Evolutionary conservation across 345 rosid genomes (phyloP).

Genomic region (Populus nigra): DNA sequence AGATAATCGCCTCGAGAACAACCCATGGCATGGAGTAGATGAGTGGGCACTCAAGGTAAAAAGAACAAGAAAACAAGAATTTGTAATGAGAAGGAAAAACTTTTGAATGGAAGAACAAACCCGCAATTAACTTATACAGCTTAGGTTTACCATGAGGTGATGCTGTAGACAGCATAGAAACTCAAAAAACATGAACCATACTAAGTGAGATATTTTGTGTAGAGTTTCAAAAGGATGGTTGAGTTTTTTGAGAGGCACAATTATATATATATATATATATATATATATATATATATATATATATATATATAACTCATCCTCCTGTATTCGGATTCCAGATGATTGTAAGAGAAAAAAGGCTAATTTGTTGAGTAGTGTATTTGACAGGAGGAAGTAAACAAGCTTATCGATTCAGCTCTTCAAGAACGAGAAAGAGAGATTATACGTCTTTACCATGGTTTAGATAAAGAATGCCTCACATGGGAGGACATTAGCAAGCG

Average conservation of each 20-base stretch:
- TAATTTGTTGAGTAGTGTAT: background rate
- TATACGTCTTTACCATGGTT: constrained; percentile 76
- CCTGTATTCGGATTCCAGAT: background rate
- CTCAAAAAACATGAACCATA: background rate
- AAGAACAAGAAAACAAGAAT: background rate
- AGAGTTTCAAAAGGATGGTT: too few relatives aligned
- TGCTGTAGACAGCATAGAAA: too few relatives aligned
- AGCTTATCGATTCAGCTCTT: constrained; percentile 55
- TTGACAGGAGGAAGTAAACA: constrained; percentile 84
- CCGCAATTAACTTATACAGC: background rate
- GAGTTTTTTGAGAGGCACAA: too few relatives aligned
- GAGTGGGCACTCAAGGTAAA: constrained; percentile 87
- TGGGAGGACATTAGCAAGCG: constrained; percentile 98
- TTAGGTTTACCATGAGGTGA: background rate
- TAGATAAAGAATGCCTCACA: constrained; percentile 77
- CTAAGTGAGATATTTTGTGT: background rate
- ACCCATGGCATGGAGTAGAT: constrained; percentile 84
- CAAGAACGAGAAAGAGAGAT: constrained; percentile 76
- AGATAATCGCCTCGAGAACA: constrained; percentile 64
- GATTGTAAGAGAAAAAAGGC: background rate
- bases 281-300: background rate
- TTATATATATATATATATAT: background rate
- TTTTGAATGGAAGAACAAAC: background rate
- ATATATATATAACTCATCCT: background rate
- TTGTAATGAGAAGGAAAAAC: background rate